phyloP scores from a whole-genome alignment of 1,139 yeast genomes.

The Zhuliangozyma parablackwelliae region DNA sequence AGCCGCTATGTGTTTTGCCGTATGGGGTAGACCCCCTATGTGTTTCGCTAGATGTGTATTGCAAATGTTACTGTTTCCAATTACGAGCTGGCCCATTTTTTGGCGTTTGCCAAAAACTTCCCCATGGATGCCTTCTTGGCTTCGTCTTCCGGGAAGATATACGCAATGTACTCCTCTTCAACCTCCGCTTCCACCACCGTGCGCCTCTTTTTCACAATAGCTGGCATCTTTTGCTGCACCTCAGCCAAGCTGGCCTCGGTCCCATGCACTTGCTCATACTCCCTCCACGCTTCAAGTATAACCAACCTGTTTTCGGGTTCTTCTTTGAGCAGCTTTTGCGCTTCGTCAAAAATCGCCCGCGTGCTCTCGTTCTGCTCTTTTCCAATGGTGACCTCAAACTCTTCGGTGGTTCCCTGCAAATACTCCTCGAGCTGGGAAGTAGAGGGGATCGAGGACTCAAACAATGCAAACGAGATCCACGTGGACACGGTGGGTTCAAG shows the following conservation, averaged over 20 bases:
- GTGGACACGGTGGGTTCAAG: conserved; percentile 31
- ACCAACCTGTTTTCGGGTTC: conserved; percentile 45
- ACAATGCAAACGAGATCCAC: conserved; percentile 70
- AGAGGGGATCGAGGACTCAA: conserved; percentile 67
- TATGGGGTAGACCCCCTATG: background rate
- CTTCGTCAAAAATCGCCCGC: conserved; percentile 54
- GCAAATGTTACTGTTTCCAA: no score
- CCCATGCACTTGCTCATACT: conserved; percentile 68
- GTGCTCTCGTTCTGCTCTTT: conserved; percentile 50
- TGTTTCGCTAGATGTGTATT: no score
- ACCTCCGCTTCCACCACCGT: conserved; percentile 31
- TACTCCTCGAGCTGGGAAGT: conserved; percentile 42
- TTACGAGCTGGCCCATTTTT: conserved; percentile 44
- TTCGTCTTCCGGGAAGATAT: conserved; percentile 56
- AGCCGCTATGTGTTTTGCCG: background rate
- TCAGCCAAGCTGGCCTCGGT: conserved; percentile 25
- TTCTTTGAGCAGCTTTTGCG: conserved; percentile 42
- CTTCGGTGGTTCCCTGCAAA: conserved; percentile 38
- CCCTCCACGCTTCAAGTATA: conserved; percentile 59
- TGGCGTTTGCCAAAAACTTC: conserved; percentile 60
- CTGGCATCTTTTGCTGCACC: conserved; percentile 53
- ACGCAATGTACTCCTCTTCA: conserved; percentile 57
- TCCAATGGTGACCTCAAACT: conserved; percentile 48
- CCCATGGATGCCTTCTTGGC: conserved; percentile 21
- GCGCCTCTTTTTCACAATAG: conserved; percentile 45